These are phyloP conservation scores for Lathyrus aphaca DNA, from an alignment of 306 rosid genomes.

Conservation along the genomic window DNA sequence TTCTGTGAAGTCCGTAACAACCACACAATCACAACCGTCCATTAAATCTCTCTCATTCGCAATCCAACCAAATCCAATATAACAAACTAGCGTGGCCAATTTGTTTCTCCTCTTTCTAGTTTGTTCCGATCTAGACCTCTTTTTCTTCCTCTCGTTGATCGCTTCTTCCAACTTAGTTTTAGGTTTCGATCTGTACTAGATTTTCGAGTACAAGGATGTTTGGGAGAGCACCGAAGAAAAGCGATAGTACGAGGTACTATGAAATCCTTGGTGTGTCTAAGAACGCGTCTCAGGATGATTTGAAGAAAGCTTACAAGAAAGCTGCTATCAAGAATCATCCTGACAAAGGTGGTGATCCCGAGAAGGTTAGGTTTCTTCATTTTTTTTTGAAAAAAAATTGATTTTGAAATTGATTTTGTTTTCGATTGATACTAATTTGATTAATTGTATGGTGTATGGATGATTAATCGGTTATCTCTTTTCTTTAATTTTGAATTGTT, in stretches of 20 bases:
- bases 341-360: slow-evolving; percentile 93
- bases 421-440: not conserved
- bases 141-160: not conserved
- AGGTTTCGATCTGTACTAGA: slow-evolving; percentile 27
- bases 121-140: slow-evolving; percentile 30
- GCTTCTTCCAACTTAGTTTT: slow-evolving; percentile 1
- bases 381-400: too few species aligned
- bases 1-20: not conserved
- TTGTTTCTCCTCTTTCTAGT: not conserved
- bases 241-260: slow-evolving; percentile 71
- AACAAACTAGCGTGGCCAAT: not conserved
- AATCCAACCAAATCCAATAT: slow-evolving; percentile 12
- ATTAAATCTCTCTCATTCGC: not conserved
- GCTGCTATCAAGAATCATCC: slow-evolving; percentile 93
- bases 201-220: slow-evolving; percentile 50
- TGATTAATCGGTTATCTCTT: not conserved
- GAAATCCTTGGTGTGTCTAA: slow-evolving; percentile 76
- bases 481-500: not conserved
- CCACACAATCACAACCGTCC: slow-evolving; percentile 21
- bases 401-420: not conserved
- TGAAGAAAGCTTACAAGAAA: slow-evolving; percentile 87
- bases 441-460: not conserved
- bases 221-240: slow-evolving; percentile 76
- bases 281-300: slow-evolving; percentile 74
- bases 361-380: slow-evolving; percentile 50